Evolutionary conservation across 2,329 filamentous ascomycete species (phyloP).

Genomic region (Albophoma yamanashiensis): DNA sequence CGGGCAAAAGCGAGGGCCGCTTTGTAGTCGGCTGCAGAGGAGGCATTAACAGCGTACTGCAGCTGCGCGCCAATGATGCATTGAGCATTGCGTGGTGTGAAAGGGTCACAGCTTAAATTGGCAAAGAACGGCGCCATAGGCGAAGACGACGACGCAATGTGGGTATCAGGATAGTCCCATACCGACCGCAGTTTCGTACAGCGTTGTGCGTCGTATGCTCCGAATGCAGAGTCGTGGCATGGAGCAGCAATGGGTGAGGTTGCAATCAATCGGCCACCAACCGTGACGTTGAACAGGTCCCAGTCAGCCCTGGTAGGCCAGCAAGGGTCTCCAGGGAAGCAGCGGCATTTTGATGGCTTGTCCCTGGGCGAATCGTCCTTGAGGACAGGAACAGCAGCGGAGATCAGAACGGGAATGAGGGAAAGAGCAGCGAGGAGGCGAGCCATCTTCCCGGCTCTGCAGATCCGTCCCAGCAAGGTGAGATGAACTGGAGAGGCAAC

Average conservation of each 20-base stretch:
- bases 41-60: conserved; percentile 25
- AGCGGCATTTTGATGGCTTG: conserved; percentile 7
- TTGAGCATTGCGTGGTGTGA: conserved; percentile 21
- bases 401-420: not conserved
- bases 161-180: conserved; percentile 23
- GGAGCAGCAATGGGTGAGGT: conserved; percentile 40
- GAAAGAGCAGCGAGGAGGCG: not conserved
- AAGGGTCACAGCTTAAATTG: conserved; percentile 27
- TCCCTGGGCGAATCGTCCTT: not conserved
- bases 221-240: conserved; percentile 38
- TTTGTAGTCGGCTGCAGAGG: conserved; percentile 16
- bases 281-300: conserved; percentile 37
- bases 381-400: not conserved
- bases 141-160: conserved; percentile 25
- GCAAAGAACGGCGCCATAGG: conserved; percentile 27
- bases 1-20: conserved; percentile 25
- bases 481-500: not conserved
- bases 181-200: conserved; percentile 27
- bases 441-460: not conserved
- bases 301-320: conserved; percentile 40
- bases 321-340: conserved; percentile 36
- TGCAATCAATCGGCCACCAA: conserved; percentile 38
- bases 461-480: not conserved
- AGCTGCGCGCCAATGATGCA: conserved; percentile 34
- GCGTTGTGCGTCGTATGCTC: conserved; percentile 17